Percentiles rank a stretch among this genome's conserved stretches.
phyloP scores from a whole-genome alignment of 169 alveolate species.

The Plasmodium vinckei region DNA sequence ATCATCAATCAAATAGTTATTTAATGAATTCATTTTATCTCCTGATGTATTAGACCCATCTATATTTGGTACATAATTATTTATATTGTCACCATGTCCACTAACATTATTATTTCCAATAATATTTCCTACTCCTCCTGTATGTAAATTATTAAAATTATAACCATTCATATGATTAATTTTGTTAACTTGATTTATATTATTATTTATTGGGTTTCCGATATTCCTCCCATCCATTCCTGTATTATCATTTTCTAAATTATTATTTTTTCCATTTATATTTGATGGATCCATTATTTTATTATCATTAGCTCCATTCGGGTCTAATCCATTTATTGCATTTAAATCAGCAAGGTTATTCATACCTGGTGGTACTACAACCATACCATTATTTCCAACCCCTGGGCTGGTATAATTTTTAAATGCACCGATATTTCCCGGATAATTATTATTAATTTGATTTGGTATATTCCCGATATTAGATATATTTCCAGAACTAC shows the following conservation, averaged over 20 bases:
- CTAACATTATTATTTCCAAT: slow-evolving; percentile 10
- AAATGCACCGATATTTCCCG: no score
- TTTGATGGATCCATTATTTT: no score
- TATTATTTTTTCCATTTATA: no score
- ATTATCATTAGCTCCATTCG: background rate
- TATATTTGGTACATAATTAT: background rate
- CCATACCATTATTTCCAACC: no score
- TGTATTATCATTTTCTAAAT: slow-evolving; percentile 1
- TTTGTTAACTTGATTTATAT: slow-evolving; percentile 8
- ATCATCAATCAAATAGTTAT: no score
- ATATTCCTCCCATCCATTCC: background rate
- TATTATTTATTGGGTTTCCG: background rate
- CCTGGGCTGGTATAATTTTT: no score
- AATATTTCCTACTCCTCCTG: background rate
- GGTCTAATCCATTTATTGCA: no score
- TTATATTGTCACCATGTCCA: background rate
- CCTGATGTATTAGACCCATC: background rate
- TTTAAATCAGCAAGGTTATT: no score
- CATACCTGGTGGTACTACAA: no score
- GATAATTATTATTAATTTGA: no score
- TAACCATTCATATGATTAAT: background rate
- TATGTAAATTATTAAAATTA: slow-evolving; percentile 8
- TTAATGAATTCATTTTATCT: no score
- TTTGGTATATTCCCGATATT: background rate
- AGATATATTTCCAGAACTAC: background rate